These are phyloP conservation scores for Rhodotorula toruloides DNA, from an alignment of 768 basidiomycete species.

Conservation along the genomic window DNA sequence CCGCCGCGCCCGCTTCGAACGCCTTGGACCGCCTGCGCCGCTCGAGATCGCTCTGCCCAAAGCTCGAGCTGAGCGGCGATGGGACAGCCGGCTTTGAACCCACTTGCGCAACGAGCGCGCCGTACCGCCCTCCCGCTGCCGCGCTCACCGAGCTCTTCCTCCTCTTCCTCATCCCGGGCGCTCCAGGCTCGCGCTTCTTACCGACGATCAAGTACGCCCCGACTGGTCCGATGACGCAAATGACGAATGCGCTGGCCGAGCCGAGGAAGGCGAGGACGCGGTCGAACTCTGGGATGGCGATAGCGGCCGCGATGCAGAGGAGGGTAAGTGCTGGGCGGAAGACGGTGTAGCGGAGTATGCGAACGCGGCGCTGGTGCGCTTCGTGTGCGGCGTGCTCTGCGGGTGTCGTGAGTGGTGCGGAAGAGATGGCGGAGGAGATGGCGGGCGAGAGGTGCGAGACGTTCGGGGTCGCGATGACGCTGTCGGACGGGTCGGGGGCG, in stretches of 20 bases:
- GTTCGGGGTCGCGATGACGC: neutral
- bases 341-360: slow-evolving; percentile 10
- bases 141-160: no score
- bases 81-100: no score
- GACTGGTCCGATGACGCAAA: slow-evolving; percentile 73
- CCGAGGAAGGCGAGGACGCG: slow-evolving; percentile 62
- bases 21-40: no score
- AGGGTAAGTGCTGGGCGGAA: slow-evolving; percentile 12
- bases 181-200: slow-evolving; percentile 39
- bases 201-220: slow-evolving; percentile 62
- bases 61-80: no score
- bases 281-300: slow-evolving; percentile 38
- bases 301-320: slow-evolving; percentile 22
- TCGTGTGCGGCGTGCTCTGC: neutral
- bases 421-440: neutral
- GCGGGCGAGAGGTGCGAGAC: neutral
- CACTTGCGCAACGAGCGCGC: no score
- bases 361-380: neutral
- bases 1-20: no score
- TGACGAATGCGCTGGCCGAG: slow-evolving; percentile 71
- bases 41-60: no score
- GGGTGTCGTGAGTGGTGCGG: neutral
- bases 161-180: neutral
- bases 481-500: neutral
- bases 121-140: no score